Evolutionary conservation across 495 filamentous ascomycete species (phyloP), one percentile per base, ranked within the genome.

Genomic region (Lineolata rhizophorae): DNA sequence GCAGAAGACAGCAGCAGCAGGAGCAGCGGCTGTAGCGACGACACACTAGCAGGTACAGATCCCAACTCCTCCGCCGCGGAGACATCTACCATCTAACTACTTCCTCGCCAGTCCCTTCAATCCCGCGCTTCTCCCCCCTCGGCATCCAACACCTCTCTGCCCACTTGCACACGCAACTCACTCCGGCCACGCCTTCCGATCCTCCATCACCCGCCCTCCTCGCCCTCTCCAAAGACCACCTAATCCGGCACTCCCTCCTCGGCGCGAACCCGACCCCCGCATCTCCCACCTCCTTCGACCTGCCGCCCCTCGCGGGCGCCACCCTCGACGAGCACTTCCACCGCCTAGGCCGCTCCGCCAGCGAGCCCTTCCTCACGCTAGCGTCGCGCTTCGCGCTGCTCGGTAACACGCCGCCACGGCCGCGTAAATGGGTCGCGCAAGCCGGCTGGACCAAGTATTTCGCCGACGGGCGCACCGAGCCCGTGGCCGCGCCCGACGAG

Each of bases 401-500:
- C n/a, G 51, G 62, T 2, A 66, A 67, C 30, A 59, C 74, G 11
- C 81, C 82, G 2, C 56, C 64, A n/a, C 72, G 65, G 41, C 87
- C 90, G 21, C 64, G 66, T 28, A 67, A 70, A 58, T 95, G 84
- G 84, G 53, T 66, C n/a, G 65, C 53, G 41, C 60, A 58, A 42
- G 81, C 76, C 42, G 90, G 87, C 9, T 99, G 87, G 87, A 94
- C 85, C 1, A 92, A 81, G 52, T 99, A 99, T 48, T 55, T 72
- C 36, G 30, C 46, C 4, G 76, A 91, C 51, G 82, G 81, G 9
- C 63, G 57, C 5, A 60, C 58, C 29, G 75, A 84, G 42, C 50
- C 59, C 0, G 72, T 92, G 12, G 70, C 75, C 37, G 68, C 68
- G 5, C 87, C 87, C 0, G 55, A 81, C 25, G 83, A 83, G 40